Conservation (phyloP, 148 eudicot genomes). For the Hydrangea macrophylla region DNA sequence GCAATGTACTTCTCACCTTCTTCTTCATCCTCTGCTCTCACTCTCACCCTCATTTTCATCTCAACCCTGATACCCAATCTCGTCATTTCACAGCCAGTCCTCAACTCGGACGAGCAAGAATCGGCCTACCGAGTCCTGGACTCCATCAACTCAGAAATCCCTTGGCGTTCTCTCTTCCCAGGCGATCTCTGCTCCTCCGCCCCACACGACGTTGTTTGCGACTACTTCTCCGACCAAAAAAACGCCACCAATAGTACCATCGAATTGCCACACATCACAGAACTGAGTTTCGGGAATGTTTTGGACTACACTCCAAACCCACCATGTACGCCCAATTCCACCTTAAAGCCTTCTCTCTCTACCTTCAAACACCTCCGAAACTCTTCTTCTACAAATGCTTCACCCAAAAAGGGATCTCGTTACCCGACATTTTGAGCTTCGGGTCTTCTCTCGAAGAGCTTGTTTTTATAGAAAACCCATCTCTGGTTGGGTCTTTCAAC, state of each 20-base stretch:
- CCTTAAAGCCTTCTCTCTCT: conserved; percentile 34
- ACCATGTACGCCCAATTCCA: conserved; percentile 42
- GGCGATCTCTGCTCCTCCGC: conserved; percentile 75
- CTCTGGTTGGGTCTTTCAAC: conserved; percentile 42
- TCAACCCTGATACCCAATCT: background rate
- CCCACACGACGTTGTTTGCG: conserved; percentile 87
- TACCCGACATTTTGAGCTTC: conserved; percentile 30
- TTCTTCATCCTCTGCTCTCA: background rate
- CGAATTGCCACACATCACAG: conserved; percentile 37
- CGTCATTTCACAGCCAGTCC: conserved; percentile 31
- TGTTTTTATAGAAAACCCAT: conserved; percentile 62
- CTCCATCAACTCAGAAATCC: conserved; percentile 53
- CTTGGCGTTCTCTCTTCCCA: conserved; percentile 66
- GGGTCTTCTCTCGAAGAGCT: conserved; percentile 54
- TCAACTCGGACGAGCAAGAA: conserved; percentile 56
- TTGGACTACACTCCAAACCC: conserved; percentile 75
- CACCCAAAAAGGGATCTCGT: conserved; percentile 23
- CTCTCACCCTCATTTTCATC: conserved; percentile 11
- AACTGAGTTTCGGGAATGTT: conserved; percentile 65
- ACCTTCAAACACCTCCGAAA: conserved; percentile 48
- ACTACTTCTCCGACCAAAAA: conserved; percentile 27
- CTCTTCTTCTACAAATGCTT: conserved; percentile 83
- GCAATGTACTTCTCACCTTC: conserved; percentile 10
- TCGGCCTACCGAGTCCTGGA: conserved; percentile 60
- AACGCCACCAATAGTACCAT: conserved; percentile 11